Conservation (phyloP, 805 yeast genomes). For the Suhomyces tanzawaensis region DNA sequence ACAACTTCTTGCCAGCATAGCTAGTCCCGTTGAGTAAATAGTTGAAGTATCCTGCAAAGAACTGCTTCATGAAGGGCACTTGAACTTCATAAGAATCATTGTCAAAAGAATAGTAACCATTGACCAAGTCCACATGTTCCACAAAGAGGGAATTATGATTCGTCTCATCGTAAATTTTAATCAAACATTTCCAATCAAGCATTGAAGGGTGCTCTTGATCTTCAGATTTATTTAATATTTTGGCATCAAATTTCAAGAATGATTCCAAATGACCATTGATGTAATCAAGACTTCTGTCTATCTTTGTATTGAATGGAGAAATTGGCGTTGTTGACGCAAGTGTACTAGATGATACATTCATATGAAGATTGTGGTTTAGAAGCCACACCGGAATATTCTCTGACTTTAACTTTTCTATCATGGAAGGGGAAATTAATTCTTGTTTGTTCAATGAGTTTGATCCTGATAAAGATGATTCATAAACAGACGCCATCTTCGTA, state of each 20-base stretch:
- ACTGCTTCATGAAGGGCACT: constrained; percentile 36
- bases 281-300: constrained; percentile 7
- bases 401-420: constrained; percentile 2
- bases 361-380: constrained; percentile 8
- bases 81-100: constrained; percentile 21
- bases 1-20: constrained; percentile 17
- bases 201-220: constrained; percentile 10
- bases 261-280: constrained; percentile 24
- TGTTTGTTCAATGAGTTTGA: constrained; percentile 1
- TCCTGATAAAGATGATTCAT: background rate
- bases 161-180: constrained; percentile 22
- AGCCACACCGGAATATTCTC: constrained; percentile 19
- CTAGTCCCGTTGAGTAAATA: constrained; percentile 32
- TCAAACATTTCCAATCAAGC: constrained; percentile 29
- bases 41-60: constrained; percentile 39
- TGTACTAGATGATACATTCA: constrained; percentile 1
- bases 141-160: constrained; percentile 16
- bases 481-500: constrained; percentile 2
- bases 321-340: constrained; percentile 17
- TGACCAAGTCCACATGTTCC: constrained; percentile 25
- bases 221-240: constrained; percentile 2
- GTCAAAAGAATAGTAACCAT: constrained; percentile 26
- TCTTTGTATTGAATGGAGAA: constrained; percentile 10
- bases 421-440: constrained; percentile 1
- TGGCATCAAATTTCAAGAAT: constrained; percentile 20